These are phyloP conservation scores for Penicillium expansum DNA, from an alignment of 2,329 filamentous ascomycete genomes.

Conservation along the genomic window DNA sequence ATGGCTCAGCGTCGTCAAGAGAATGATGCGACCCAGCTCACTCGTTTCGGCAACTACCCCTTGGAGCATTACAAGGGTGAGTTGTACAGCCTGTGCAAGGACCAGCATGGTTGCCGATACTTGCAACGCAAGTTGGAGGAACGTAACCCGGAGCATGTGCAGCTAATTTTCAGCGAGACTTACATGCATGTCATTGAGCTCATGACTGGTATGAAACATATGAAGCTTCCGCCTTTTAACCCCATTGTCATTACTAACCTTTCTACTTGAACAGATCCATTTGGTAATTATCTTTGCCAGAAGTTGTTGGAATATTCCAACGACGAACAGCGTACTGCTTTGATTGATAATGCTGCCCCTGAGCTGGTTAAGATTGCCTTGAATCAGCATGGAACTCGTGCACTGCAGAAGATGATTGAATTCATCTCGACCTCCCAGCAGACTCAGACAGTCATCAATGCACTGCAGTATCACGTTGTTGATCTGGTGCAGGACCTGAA, in stretches of 20 bases:
- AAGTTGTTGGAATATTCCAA: conserved; percentile 95
- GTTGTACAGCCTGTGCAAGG: conserved; percentile 90
- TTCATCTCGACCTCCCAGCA: conserved; percentile 84
- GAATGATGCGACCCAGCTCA: conserved; percentile 57
- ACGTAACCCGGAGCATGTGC: conserved; percentile 74
- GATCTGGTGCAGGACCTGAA: conserved; percentile 96
- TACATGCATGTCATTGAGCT: conserved; percentile 91
- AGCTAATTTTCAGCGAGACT: conserved; percentile 92
- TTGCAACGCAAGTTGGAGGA: conserved; percentile 97
- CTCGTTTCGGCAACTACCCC: conserved; percentile 78
- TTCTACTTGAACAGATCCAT: conserved; percentile 63
- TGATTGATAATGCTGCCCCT: conserved; percentile 84
- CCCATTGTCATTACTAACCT: conserved; percentile 21
- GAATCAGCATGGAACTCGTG: conserved; percentile 95
- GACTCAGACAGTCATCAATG: conserved; percentile 80
- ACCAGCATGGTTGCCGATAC: conserved; percentile 96
- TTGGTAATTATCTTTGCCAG: conserved; percentile 98
- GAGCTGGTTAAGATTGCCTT: conserved; percentile 90
- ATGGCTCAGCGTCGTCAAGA: conserved; percentile 61
- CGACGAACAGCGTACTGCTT: conserved; percentile 86
- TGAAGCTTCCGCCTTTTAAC: not conserved
- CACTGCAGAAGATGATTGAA: conserved; percentile 99
- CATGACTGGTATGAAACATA: conserved; percentile 67
- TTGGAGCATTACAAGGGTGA: conserved; percentile 77
- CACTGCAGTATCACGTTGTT: conserved; percentile 79